These are phyloP conservation scores for Metarhizium rileyi DNA, from an alignment of 2,329 filamentous ascomycete species.

Conservation along the genomic window DNA sequence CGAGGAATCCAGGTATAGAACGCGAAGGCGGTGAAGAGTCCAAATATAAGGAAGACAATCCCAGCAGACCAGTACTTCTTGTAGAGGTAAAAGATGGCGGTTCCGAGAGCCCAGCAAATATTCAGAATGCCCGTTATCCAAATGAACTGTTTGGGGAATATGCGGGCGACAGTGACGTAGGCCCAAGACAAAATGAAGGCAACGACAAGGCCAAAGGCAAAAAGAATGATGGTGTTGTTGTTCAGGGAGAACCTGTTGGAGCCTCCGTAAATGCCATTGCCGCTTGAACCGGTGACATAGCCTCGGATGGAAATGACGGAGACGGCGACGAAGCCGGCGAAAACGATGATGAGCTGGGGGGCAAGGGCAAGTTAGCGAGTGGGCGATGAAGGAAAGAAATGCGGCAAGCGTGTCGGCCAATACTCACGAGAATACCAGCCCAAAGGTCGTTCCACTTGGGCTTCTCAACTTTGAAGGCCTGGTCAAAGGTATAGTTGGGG, in stretches of 20 bases:
- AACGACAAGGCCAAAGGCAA: constrained; percentile 65
- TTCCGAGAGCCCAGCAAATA: constrained; percentile 73
- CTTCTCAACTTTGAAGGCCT: constrained; percentile 70
- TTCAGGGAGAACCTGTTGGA: constrained; percentile 58
- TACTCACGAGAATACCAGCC: constrained; percentile 66
- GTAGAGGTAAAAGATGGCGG: constrained; percentile 76
- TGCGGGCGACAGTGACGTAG: constrained; percentile 67
- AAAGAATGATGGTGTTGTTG: constrained; percentile 79
- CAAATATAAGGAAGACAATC: constrained; percentile 76
- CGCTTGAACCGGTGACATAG: constrained; percentile 55
- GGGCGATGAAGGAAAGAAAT: background rate
- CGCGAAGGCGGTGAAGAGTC: constrained; percentile 14
- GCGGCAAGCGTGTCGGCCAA: background rate
- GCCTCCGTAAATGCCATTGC: constrained; percentile 64
- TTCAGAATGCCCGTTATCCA: constrained; percentile 89
- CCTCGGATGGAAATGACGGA: constrained; percentile 67
- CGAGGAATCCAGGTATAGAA: constrained; percentile 85
- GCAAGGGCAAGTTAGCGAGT: constrained; percentile 1
- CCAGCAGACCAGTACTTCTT: constrained; percentile 71
- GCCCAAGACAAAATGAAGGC: constrained; percentile 65
- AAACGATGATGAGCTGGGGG: constrained; percentile 57
- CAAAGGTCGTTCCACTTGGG: constrained; percentile 89
- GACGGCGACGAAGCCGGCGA: constrained; percentile 65
- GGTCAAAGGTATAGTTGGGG: constrained; percentile 56
- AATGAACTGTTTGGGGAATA: constrained; percentile 83